A percentile compares a stretch with the other conserved stretches of the same genome.
Evolutionary conservation across 371 early-diverging fungal genomes (phyloP).

Genomic region (Phascolomyces articulosus): DNA sequence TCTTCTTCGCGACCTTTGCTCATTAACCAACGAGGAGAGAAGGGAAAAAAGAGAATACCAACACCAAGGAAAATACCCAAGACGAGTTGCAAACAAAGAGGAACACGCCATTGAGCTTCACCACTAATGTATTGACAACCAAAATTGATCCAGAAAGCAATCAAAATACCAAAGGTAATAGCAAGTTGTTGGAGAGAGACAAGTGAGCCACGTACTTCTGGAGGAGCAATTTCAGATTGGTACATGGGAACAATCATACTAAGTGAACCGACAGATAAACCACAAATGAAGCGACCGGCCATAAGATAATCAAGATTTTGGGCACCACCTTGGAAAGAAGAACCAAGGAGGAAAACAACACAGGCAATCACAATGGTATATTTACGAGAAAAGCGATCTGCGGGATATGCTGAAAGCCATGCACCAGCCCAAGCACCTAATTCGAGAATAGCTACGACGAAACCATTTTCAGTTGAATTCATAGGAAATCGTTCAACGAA

Average conservation of each 20-base stretch:
- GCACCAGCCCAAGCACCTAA: constrained; percentile 63
- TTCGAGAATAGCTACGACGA: constrained; percentile 64
- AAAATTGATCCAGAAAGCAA: constrained; percentile 76
- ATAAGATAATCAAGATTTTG: constrained; percentile 56
- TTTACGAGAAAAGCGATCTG: constrained; percentile 72
- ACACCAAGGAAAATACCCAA: constrained; percentile 71
- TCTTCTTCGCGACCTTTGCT: constrained; percentile 66
- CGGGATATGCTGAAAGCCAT: constrained; percentile 54
- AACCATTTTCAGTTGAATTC: constrained; percentile 34
- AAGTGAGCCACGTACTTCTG: constrained; percentile 83
- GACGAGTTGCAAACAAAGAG: constrained; percentile 80
- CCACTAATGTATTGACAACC: constrained; percentile 54
- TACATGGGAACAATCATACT: constrained; percentile 84
- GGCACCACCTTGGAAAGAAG: constrained; percentile 65
- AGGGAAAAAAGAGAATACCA: constrained; percentile 78
- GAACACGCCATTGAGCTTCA: constrained; percentile 73
- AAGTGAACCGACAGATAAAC: constrained; percentile 84
- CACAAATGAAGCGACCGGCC: constrained; percentile 78
- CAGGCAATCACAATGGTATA: constrained; percentile 67
- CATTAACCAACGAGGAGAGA: constrained; percentile 91
- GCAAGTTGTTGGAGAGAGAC: constrained; percentile 89
- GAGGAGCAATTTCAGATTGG: constrained; percentile 89
- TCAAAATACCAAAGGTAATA: constrained; percentile 73
- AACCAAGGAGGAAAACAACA: constrained; percentile 69
- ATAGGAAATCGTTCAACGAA: constrained; percentile 35